Conservation (phyloP, 176 grass and related monocot species). For the Puccinellia tenuiflora region DNA sequence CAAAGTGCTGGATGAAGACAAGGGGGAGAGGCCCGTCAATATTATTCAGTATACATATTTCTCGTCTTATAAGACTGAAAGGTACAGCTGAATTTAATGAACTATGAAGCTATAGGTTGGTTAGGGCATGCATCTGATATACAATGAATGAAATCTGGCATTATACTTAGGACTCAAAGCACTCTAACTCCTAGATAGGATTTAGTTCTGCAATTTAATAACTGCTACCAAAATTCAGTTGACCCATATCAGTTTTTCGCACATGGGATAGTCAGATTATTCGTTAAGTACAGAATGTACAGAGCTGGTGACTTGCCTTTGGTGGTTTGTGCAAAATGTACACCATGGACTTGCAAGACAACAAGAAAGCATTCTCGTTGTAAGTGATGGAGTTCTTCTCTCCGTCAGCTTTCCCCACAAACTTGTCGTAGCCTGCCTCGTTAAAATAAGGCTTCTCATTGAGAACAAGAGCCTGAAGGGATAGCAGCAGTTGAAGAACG, state of each 20-base stretch:
- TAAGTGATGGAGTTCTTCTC: slow-evolving; percentile 97
- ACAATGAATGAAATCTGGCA: neutral
- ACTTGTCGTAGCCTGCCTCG: slow-evolving; percentile 91
- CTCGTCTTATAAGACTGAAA: neutral
- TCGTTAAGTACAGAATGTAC: neutral
- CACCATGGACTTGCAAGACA: slow-evolving; percentile 90
- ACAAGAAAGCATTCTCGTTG: slow-evolving; percentile 91
- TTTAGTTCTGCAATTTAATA: neutral
- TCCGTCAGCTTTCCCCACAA: slow-evolving; percentile 80
- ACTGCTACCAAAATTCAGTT: neutral
- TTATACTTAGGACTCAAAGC: neutral
- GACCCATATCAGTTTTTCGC: neutral
- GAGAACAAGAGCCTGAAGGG: slow-evolving; percentile 94
- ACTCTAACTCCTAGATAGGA: neutral
- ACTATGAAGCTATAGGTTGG: neutral
- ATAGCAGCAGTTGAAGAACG: slow-evolving; percentile 83
- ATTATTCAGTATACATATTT: neutral
- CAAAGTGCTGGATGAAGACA: slow-evolving; percentile 70
- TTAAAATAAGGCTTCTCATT: slow-evolving; percentile 99
- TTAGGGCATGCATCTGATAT: neutral
- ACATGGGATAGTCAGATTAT: neutral
- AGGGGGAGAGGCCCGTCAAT: neutral
- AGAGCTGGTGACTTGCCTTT: slow-evolving; percentile 49
- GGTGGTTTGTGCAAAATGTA: slow-evolving; percentile 79
- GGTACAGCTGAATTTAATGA: neutral